Evolutionary conservation across 2,329 filamentous ascomycete species (phyloP).

Genomic region (Paecilomyces sp.): DNA sequence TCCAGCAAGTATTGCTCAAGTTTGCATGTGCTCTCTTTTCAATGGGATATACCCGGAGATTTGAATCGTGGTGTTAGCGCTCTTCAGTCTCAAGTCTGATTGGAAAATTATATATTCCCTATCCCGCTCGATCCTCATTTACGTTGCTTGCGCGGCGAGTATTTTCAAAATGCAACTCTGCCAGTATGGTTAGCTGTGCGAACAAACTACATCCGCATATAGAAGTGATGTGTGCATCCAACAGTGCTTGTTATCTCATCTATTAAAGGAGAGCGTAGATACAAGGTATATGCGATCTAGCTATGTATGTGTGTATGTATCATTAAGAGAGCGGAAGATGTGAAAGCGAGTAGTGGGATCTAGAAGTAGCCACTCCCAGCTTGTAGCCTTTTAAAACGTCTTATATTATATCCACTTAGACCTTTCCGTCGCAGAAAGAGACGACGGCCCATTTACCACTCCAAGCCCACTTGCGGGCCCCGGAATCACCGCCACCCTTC

Average conservation of each 20-base stretch:
- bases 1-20: background rate
- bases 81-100: background rate
- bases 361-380: background rate
- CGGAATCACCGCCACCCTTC: slow-evolving; percentile 63
- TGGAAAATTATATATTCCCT: background rate
- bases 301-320: background rate
- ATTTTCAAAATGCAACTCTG: background rate
- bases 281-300: background rate
- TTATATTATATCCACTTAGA: slow-evolving; percentile 6
- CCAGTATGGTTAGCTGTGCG: background rate
- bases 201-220: background rate
- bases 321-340: background rate
- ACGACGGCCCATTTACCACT: slow-evolving; percentile 95
- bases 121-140: background rate
- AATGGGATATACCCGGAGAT: background rate
- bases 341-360: background rate
- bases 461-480: slow-evolving; percentile 82
- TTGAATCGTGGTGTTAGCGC: background rate
- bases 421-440: slow-evolving; percentile 68
- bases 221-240: no score
- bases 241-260: background rate
- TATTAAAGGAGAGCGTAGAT: background rate
- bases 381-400: background rate
- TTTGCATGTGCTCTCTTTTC: background rate
- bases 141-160: background rate